Evolutionary conservation across 495 filamentous ascomycete species (phyloP).

Genomic region (Penicillium arizonense): DNA sequence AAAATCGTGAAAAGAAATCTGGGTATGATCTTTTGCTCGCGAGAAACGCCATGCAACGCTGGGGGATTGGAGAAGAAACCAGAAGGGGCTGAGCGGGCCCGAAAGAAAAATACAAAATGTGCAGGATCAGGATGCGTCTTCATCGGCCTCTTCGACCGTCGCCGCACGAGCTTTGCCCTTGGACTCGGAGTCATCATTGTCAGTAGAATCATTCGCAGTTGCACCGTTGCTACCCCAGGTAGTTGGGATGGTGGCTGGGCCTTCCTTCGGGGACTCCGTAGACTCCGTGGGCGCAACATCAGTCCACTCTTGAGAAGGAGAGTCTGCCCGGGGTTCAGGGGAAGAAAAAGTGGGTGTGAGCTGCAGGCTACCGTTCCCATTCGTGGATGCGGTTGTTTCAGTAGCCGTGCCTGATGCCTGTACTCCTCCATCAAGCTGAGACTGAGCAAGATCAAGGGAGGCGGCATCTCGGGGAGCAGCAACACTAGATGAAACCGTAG

Average conservation of each 20-base stretch:
- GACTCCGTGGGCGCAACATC: constrained; percentile 29
- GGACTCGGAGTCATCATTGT: constrained; percentile 7
- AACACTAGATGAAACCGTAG: background rate
- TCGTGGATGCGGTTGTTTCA: constrained; percentile 6
- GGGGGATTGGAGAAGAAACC: constrained; percentile 3
- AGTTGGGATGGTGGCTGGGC: constrained; percentile 9
- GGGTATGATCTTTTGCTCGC: constrained; percentile 35
- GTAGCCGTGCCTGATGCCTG: background rate
- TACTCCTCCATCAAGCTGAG: background rate
- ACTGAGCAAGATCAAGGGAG: background rate
- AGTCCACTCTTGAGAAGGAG: constrained; percentile 39
- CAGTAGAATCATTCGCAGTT: background rate
- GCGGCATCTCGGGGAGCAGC: background rate
- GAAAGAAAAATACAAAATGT: constrained; percentile 4
- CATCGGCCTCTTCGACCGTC: constrained; percentile 51
- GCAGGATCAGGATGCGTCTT: constrained; percentile 26
- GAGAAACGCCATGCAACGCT: constrained; percentile 33
- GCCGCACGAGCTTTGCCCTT: constrained; percentile 48
- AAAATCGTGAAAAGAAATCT: constrained; percentile 14
- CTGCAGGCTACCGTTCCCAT: constrained; percentile 8
- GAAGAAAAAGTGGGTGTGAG: constrained; percentile 10
- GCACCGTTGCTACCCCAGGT: constrained; percentile 15
- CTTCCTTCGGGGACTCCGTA: constrained; percentile 1
- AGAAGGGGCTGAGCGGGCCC: constrained; percentile 1
- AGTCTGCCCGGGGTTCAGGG: constrained; percentile 19